A percentile compares a stretch with the other conserved stretches of the same genome.
Conservation (phyloP, 1,284 basidiomycete genomes). For the Rhodotorula sp. region DNA sequence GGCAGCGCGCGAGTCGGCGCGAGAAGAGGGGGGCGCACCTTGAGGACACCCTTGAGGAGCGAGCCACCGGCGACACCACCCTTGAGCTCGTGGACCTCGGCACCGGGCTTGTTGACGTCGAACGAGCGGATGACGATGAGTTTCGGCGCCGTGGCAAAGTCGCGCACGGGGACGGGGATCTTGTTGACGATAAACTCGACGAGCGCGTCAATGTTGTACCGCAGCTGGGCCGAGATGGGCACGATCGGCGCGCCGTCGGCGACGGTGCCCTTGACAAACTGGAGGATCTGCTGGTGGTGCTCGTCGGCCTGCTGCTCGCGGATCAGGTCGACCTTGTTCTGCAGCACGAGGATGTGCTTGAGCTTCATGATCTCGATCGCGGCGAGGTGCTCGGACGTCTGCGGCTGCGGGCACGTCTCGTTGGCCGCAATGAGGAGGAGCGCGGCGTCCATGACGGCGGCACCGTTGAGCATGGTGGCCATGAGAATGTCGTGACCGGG, state of each 20-base stretch:
- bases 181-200: slow-evolving; percentile 98
- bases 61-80: slow-evolving; percentile 98
- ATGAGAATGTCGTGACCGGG: slow-evolving; percentile 68
- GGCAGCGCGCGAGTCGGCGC: too few species aligned
- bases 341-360: slow-evolving; percentile 95
- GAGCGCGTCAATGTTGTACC: slow-evolving; percentile 99
- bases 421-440: slow-evolving; percentile 93
- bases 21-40: slow-evolving; percentile 47
- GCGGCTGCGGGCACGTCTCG: slow-evolving; percentile 97
- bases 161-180: slow-evolving; percentile 89
- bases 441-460: slow-evolving; percentile 98
- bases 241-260: slow-evolving; percentile 97
- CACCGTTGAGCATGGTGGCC: slow-evolving; percentile 99
- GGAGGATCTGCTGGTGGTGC: slow-evolving; percentile 87
- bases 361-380: slow-evolving; percentile 99
- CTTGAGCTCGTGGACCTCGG: slow-evolving; percentile 94
- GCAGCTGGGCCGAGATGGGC: slow-evolving; percentile 95
- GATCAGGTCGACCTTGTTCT: slow-evolving; percentile 89
- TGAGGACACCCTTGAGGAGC: slow-evolving; percentile 88
- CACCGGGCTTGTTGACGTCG: slow-evolving; percentile 98
- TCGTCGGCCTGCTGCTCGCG: slow-evolving; percentile 87
- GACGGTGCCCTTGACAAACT: slow-evolving; percentile 94
- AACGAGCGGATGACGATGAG: slow-evolving; percentile 99
- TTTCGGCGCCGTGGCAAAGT: slow-evolving; percentile 86
- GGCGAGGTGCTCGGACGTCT: slow-evolving; percentile 96